phyloP scores from a whole-genome alignment of 1,139 yeast genomes.

The Blastobotrys malaysiensis region DNA sequence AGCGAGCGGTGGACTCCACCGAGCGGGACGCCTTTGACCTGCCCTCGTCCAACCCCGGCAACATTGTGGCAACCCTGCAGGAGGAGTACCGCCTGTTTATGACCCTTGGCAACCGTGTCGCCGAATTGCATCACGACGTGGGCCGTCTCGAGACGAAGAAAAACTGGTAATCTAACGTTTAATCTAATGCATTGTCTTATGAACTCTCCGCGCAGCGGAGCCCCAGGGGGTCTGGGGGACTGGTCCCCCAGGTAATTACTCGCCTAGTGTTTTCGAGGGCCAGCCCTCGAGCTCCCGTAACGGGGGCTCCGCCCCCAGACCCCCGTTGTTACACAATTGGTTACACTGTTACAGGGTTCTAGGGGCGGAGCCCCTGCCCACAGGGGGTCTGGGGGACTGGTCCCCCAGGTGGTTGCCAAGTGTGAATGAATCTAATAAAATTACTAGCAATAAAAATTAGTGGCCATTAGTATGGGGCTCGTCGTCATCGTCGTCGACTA shows the following conservation, averaged over 20 bases:
- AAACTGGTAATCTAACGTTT: background rate
- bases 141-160: conserved; percentile 35
- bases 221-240: too few relatives aligned
- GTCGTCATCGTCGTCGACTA: conserved; percentile 2
- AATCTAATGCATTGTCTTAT: background rate
- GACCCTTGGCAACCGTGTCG: conserved; percentile 86
- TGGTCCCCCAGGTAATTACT: too few relatives aligned
- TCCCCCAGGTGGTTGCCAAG: background rate
- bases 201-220: too few relatives aligned
- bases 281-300: too few relatives aligned
- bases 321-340: too few relatives aligned
- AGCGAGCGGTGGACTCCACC: conserved; percentile 67
- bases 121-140: conserved; percentile 78
- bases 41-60: conserved; percentile 35
- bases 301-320: too few relatives aligned
- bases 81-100: conserved; percentile 82
- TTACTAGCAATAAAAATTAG: background rate
- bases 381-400: too few relatives aligned
- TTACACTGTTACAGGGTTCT: too few relatives aligned
- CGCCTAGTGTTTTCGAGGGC: too few relatives aligned
- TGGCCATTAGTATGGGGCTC: background rate
- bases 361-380: too few relatives aligned
- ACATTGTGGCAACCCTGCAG: conserved; percentile 60
- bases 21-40: conserved; percentile 49
- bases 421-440: background rate